Evolutionary conservation across 1,284 basidiomycete genomes (phyloP), one percentile per base, ranked within the genome.

Genomic region (Trametes pubescens): DNA sequence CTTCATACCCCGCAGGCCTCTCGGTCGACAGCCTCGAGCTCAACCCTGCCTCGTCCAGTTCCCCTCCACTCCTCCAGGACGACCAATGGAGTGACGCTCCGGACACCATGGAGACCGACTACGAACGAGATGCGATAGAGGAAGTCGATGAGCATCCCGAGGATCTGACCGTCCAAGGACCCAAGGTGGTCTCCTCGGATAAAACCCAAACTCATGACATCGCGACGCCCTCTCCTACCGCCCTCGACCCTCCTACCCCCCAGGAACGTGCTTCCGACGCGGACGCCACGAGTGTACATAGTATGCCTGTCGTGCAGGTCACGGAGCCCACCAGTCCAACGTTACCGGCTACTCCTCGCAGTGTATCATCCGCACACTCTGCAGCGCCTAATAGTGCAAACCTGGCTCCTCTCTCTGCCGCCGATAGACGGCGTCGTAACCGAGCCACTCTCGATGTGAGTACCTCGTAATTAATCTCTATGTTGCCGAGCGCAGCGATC

Each of bases 271-370:
- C 67, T 3, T 65, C 71, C 13, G 72, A 69, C 69, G 65, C 74
- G 2, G 88, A 88, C 67, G 75, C 78, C 37, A 80, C 79, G 67
- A 90, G 88, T 70, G 75, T 84, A 10, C 87, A 84, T 66, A 88
- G 85, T 68, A 80, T 89, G 68, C 86, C 88, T 11, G 78, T 79
- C 11, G 82, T 82, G 18, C 83, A 83, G 70, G 81, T 87, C 62
- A 80, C 86, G 21, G 69, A 78, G 59, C 68, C 77, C 18, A 66
- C 77, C 68, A 65, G 73, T 56, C 72, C 72, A 58, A 69, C 68
- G 26, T 58, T 68, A n/a, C 72, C 73, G 16, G 66, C 69, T 54
- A 72, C 73, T 8, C 69, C 75, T 44, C 74, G 71, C 18, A 76
- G 73, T 54, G 65, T 72, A 14, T 70, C 70, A 46, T 71, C 72